phyloP scores from a whole-genome alignment of 768 basidiomycete species.

The Psilocybe cyanescens region DNA sequence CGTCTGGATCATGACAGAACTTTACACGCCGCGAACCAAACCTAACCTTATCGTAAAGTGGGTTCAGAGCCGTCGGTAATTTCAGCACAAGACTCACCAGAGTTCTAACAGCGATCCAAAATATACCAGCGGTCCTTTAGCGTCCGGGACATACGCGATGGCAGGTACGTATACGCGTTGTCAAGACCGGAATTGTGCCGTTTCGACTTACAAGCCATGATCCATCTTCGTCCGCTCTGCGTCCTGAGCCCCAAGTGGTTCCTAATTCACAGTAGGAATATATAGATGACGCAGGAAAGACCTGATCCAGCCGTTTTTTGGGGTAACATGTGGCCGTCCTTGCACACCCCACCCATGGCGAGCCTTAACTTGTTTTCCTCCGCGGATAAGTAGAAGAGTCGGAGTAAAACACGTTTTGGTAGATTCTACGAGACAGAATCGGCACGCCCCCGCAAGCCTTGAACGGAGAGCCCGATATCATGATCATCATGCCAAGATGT shows the following conservation, averaged over 20 bases:
- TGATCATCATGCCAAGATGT: slow-evolving; percentile 11
- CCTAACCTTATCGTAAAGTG: slow-evolving; percentile 10
- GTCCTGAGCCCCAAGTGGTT: neutral
- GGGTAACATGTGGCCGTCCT: slow-evolving; percentile 7
- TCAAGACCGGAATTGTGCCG: slow-evolving; percentile 3
- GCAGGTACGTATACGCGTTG: neutral
- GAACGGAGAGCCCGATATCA: neutral
- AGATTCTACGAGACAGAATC: slow-evolving; percentile 8
- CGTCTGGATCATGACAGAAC: slow-evolving; percentile 6
- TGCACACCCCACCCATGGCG: neutral
- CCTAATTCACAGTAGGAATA: neutral
- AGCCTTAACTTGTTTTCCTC: slow-evolving; percentile 7
- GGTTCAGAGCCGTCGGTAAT: slow-evolving; percentile 8
- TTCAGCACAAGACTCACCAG: neutral
- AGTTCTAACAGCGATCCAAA: slow-evolving; percentile 1
- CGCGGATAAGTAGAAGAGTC: slow-evolving; percentile 11
- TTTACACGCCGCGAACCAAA: slow-evolving; percentile 5
- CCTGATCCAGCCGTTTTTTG: neutral
- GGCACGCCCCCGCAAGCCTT: slow-evolving; percentile 9
- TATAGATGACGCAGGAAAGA: slow-evolving; percentile 5
- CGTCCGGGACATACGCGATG: neutral
- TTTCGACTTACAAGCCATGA: neutral
- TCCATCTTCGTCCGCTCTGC: neutral
- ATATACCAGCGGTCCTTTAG: neutral
- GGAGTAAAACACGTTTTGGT: neutral